Evolutionary conservation across 2,329 filamentous ascomycete species (phyloP).

Genomic region (Botrytis cinerea): DNA sequence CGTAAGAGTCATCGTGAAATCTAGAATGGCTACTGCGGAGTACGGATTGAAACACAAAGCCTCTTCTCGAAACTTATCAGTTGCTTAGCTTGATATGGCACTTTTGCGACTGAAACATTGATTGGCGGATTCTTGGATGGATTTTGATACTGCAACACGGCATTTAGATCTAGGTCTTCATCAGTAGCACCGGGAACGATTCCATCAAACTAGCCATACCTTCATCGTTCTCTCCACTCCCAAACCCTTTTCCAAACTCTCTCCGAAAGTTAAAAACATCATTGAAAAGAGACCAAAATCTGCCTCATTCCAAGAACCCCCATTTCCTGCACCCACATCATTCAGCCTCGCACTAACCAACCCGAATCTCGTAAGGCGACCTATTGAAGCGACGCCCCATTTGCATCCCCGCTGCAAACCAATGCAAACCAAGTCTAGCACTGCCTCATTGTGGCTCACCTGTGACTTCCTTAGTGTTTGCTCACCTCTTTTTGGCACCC

Average conservation of each 20-base stretch:
- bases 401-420: slow-evolving; percentile 9
- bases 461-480: background rate
- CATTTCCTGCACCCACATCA: background rate
- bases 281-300: background rate
- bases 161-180: background rate
- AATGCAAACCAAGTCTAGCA: slow-evolving; percentile 2
- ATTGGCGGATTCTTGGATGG: background rate
- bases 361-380: slow-evolving; percentile 17
- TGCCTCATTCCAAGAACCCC: background rate
- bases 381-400: slow-evolving; percentile 5
- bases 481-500: background rate
- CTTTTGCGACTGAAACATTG: slow-evolving; percentile 2
- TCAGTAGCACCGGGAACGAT: background rate
- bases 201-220: background rate
- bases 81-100: background rate
- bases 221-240: too few species aligned
- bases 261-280: background rate
- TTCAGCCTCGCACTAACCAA: slow-evolving; percentile 16
- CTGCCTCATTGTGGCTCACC: slow-evolving; percentile 21
- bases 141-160: background rate
- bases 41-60: slow-evolving; percentile 12
- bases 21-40: slow-evolving; percentile 1
- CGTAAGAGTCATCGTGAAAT: background rate
- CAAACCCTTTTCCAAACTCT: background rate
- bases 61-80: background rate